Percentiles rank a stretch among this genome's conserved stretches.
Conservation (phyloP, 2,329 filamentous ascomycete species). For the Xylaria sp. region DNA sequence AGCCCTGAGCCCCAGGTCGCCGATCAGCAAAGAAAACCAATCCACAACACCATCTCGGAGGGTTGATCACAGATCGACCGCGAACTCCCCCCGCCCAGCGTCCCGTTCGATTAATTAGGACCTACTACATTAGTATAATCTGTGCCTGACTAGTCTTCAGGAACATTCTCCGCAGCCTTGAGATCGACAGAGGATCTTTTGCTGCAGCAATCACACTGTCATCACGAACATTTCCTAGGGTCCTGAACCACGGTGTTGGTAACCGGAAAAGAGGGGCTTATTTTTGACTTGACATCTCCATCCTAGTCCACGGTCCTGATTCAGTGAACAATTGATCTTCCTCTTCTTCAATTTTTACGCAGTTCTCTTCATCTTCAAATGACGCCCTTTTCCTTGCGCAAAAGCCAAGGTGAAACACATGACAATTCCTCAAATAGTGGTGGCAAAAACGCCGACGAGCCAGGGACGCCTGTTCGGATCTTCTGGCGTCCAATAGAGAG, state of each 20-base stretch:
- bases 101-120: constrained; percentile 7
- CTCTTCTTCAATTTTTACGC: neutral
- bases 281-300: neutral
- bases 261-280: neutral
- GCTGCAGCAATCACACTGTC: constrained; percentile 14
- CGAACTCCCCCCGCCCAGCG: neutral
- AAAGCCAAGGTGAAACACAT: neutral
- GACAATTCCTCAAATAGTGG: constrained; percentile 7
- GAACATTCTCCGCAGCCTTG: neutral
- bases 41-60: neutral
- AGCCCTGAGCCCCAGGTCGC: constrained; percentile 3
- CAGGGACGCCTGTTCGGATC: constrained; percentile 11
- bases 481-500: constrained; percentile 8
- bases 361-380: neutral
- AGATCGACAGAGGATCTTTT: constrained; percentile 14
- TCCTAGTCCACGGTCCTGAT: neutral
- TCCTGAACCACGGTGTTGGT: constrained; percentile 7
- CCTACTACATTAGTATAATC: neutral
- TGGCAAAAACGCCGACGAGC: constrained; percentile 13
- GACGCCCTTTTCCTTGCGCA: neutral
- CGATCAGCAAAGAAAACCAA: constrained; percentile 15
- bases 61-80: constrained; percentile 1
- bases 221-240: neutral
- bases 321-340: neutral
- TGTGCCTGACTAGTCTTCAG: neutral